Percentiles rank a stretch among this genome's conserved stretches.
phyloP scores from a whole-genome alignment of 1,284 basidiomycete genomes.

The Naganishia sp. region DNA sequence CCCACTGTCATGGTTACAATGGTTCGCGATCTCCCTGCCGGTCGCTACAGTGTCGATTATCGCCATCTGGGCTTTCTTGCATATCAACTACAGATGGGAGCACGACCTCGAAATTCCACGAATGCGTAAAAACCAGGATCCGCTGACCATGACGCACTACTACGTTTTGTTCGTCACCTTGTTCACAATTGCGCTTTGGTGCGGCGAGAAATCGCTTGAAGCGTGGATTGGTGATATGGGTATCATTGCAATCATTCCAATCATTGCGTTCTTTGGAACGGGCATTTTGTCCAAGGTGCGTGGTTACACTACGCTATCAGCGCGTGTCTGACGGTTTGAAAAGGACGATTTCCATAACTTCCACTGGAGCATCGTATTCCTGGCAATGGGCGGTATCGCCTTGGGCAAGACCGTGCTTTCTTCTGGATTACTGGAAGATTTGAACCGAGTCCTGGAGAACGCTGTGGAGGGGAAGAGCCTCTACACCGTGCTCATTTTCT shows the following conservation, averaged over 20 bases:
- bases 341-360: conserved; percentile 95
- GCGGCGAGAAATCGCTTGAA: conserved; percentile 80
- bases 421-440: conserved; percentile 78
- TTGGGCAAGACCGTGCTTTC: conserved; percentile 91
- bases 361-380: conserved; percentile 86
- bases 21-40: conserved; percentile 93
- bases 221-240: conserved; percentile 91
- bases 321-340: not conserved
- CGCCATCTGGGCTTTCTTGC: conserved; percentile 86
- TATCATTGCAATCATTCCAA: conserved; percentile 89
- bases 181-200: conserved; percentile 89
- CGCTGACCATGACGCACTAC: conserved; percentile 81
- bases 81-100: conserved; percentile 83
- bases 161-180: conserved; percentile 85
- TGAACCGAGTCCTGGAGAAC: conserved; percentile 70
- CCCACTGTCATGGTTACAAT: conserved; percentile 81
- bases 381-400: conserved; percentile 98
- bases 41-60: conserved; percentile 82
- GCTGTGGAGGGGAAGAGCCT: conserved; percentile 71
- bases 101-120: conserved; percentile 76
- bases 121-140: conserved; percentile 76
- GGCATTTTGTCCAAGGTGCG: conserved; percentile 88
- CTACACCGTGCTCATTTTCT: conserved; percentile 79
- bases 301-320: not conserved
- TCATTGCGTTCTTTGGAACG: conserved; percentile 92